These are phyloP conservation scores for Ceratocystis cubensis DNA, from an alignment of 2,329 filamentous ascomycete species.

Conservation along the genomic window DNA sequence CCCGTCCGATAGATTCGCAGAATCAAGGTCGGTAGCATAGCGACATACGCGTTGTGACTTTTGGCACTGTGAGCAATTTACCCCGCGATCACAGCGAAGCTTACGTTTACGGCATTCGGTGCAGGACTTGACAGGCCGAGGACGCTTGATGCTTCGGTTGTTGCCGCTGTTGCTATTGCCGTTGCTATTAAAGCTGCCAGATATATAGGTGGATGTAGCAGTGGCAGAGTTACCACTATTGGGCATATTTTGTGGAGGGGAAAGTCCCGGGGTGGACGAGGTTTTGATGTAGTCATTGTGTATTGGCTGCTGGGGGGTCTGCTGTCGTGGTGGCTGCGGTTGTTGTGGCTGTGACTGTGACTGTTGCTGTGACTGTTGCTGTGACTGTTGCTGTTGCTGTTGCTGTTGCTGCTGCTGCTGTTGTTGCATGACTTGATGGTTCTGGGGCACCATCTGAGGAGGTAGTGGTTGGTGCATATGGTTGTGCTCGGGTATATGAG, in stretches of 20 bases:
- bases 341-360: constrained; percentile 2
- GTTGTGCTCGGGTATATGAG: constrained; percentile 3
- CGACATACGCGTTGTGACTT: constrained; percentile 43
- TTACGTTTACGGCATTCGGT: constrained; percentile 47
- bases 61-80: constrained; percentile 46
- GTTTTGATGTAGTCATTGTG: constrained; percentile 16
- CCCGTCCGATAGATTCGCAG: constrained; percentile 38
- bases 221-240: constrained; percentile 4
- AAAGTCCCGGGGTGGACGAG: constrained; percentile 15
- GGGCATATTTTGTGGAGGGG: constrained; percentile 6
- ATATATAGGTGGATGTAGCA: constrained; percentile 1
- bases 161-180: constrained; percentile 8
- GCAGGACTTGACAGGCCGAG: constrained; percentile 44
- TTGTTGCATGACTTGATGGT: constrained; percentile 10
- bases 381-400: constrained; percentile 4
- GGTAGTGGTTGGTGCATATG: constrained; percentile 11
- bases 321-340: constrained; percentile 7
- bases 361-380: not conserved
- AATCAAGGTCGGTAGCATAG: constrained; percentile 38
- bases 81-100: constrained; percentile 43
- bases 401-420: constrained; percentile 6
- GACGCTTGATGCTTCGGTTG: constrained; percentile 38
- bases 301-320: constrained; percentile 10
- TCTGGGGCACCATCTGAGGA: not conserved
- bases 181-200: not conserved